A percentile compares a stretch with the other conserved stretches of the same genome.
These are phyloP conservation scores for Flaveria bidentis DNA, from an alignment of 129 eudicot genomes.

Conservation along the genomic window DNA sequence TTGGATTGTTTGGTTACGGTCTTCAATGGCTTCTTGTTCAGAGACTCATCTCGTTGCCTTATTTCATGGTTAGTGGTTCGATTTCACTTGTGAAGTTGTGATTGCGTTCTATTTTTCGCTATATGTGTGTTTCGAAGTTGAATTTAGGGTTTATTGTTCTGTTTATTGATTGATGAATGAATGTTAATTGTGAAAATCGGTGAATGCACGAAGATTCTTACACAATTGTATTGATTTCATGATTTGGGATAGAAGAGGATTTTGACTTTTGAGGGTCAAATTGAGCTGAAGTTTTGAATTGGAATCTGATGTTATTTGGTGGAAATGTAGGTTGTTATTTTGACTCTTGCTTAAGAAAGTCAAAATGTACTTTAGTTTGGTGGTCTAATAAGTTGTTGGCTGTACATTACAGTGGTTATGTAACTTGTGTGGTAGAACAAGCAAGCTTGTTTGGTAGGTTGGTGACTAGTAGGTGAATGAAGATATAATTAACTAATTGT, in stretches of 20 bases:
- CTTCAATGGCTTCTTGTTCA: constrained; percentile 62
- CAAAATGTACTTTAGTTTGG: constrained; percentile 20
- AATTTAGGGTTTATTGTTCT: constrained; percentile 7
- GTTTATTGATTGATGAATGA: background rate
- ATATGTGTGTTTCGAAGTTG: background rate
- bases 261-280: constrained; percentile 5
- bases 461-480: constrained; percentile 32
- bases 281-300: background rate
- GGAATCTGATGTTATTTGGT: constrained; percentile 1
- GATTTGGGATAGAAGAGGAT: background rate
- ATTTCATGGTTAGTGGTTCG: constrained; percentile 49
- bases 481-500: constrained; percentile 4
- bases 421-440: constrained; percentile 32
- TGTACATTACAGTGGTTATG: background rate
- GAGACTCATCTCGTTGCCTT: constrained; percentile 49
- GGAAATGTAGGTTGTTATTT: constrained; percentile 15
- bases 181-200: background rate
- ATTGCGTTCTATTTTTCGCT: background rate
- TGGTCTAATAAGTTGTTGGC: constrained; percentile 27
- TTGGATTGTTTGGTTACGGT: constrained; percentile 65
- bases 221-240: background rate
- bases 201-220: background rate
- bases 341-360: constrained; percentile 20
- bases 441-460: constrained; percentile 38
- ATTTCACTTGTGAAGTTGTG: background rate